These are phyloP conservation scores for Pythium aquatile DNA, from an alignment of 352 stramenopile species.

Conservation along the genomic window DNA sequence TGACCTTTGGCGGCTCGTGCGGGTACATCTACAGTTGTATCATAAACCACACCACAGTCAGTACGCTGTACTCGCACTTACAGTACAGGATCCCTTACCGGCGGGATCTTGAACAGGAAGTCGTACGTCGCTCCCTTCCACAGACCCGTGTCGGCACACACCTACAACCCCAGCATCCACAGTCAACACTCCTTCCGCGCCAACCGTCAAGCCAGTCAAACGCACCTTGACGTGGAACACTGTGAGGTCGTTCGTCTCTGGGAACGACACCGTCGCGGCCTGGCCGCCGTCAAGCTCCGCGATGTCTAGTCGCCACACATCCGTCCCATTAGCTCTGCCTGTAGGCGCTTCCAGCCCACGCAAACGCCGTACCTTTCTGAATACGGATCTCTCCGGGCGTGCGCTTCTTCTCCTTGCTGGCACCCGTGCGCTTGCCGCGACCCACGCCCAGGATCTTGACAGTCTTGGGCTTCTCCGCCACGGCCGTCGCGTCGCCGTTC, in stretches of 20 bases:
- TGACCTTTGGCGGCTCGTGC: slow-evolving; percentile 97
- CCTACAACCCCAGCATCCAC: slow-evolving; percentile 25
- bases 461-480: slow-evolving; percentile 62
- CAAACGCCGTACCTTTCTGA: slow-evolving; percentile 82
- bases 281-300: slow-evolving; percentile 97
- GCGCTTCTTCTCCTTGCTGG: slow-evolving; percentile 89
- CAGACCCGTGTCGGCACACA: slow-evolving; percentile 94
- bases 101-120: slow-evolving; percentile 97
- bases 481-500: slow-evolving; percentile 12
- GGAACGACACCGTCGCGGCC: slow-evolving; percentile 94
- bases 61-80: background rate
- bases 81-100: slow-evolving; percentile 45
- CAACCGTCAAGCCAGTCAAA: background rate
- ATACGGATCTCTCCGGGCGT: slow-evolving; percentile 97
- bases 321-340: background rate
- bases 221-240: slow-evolving; percentile 86
- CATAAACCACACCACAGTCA: background rate
- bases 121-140: slow-evolving; percentile 97
- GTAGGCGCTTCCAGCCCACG: background rate
- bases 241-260: slow-evolving; percentile 97
- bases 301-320: slow-evolving; percentile 84
- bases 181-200: background rate
- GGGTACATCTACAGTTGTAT: slow-evolving; percentile 79
- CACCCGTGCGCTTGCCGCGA: slow-evolving; percentile 63
- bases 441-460: slow-evolving; percentile 83